phyloP scores from a whole-genome alignment of 129 eudicot genomes.

The Flaveria trinervia region DNA sequence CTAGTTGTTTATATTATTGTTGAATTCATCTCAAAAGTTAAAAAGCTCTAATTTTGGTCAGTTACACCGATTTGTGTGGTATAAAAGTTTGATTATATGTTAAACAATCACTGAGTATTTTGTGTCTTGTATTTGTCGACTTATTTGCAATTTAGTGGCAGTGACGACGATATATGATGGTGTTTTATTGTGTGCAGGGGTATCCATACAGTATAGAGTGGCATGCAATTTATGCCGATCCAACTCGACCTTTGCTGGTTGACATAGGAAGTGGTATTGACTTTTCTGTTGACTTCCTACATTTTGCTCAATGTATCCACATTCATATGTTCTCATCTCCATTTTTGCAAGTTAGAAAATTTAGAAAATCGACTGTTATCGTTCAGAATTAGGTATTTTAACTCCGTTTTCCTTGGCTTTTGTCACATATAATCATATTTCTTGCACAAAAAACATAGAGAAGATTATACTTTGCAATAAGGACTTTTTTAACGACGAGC shows the following conservation, averaged over 20 bases:
- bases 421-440: neutral
- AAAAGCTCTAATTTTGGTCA: constrained; percentile 2
- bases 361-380: neutral
- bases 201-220: constrained; percentile 72
- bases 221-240: constrained; percentile 58
- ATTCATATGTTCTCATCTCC: constrained; percentile 14
- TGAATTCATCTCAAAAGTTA: neutral
- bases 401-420: neutral
- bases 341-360: neutral
- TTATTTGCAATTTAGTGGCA: too few species aligned
- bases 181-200: constrained; percentile 56
- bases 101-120: neutral
- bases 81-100: neutral
- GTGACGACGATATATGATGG: neutral
- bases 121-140: neutral
- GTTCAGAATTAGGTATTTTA: neutral
- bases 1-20: neutral
- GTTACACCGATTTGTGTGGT: neutral
- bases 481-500: neutral
- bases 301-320: neutral
- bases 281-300: constrained; percentile 16
- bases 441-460: neutral
- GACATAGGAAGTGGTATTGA: constrained; percentile 87
- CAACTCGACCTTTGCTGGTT: constrained; percentile 68
- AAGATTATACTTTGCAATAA: too few species aligned